Percentiles rank a stretch among this genome's conserved stretches.
These are phyloP conservation scores for Termitomyces sp. DNA, from an alignment of 768 basidiomycete species.

Conservation along the genomic window DNA sequence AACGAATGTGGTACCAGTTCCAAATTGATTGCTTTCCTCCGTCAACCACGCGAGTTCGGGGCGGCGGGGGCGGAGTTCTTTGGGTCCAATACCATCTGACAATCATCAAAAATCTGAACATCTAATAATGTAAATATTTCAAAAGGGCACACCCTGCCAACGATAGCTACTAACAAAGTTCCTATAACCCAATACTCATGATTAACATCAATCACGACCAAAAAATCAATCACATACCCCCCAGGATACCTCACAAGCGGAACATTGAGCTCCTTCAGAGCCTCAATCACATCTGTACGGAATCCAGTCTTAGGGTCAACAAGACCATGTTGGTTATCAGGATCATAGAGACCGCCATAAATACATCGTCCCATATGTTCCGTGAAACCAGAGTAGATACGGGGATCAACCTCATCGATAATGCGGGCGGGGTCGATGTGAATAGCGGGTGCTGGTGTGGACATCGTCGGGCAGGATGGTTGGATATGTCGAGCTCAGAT, in stretches of 20 bases:
- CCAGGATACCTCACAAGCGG: conserved; percentile 55
- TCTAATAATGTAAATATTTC: background rate
- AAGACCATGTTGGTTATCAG: conserved; percentile 33
- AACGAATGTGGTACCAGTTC: conserved; percentile 36
- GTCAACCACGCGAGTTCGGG: conserved; percentile 62
- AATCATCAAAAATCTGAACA: background rate
- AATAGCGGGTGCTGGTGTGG: conserved; percentile 26
- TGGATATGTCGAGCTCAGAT: background rate
- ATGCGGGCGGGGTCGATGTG: conserved; percentile 41
- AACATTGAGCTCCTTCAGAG: conserved; percentile 43
- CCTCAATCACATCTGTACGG: conserved; percentile 49
- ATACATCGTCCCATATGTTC: conserved; percentile 62
- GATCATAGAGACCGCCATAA: conserved; percentile 48
- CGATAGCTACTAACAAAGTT: conserved; percentile 57
- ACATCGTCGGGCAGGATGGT: background rate
- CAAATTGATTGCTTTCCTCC: conserved; percentile 62
- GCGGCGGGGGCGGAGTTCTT: conserved; percentile 45
- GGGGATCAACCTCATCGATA: conserved; percentile 43
- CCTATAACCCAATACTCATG: conserved; percentile 18
- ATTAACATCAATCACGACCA: background rate
- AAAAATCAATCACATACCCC: conserved; percentile 30
- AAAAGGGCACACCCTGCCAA: conserved; percentile 40
- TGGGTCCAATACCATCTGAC: conserved; percentile 54
- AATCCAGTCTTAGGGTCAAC: conserved; percentile 42
- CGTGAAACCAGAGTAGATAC: conserved; percentile 61